Base-by-base conservation (phyloP, 2,329 filamentous ascomycete genomes). In the Sclerotinia nivalis region DNA sequence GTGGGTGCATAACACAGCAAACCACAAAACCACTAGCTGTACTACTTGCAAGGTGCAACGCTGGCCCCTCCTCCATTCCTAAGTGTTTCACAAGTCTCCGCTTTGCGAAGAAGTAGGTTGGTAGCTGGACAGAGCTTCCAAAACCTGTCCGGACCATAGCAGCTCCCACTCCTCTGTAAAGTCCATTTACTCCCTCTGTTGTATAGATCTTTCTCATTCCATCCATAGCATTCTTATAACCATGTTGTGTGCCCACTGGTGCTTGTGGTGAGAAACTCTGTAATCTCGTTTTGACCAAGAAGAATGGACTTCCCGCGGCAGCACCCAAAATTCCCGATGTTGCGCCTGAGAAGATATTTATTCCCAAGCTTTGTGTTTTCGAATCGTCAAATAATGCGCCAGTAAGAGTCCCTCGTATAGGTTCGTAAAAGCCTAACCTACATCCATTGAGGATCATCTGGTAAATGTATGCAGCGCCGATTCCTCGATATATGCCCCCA, bases 21-120 rank as follows among this genome's bases (percentile, higher is more conserved):
- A 99, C 96, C 18, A 97, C 96, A 77, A 99, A 97, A 0, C 96
- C 96, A 77, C 93, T 97, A 50, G 88, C 89, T 6, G 95, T 90
- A 76, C 93, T 97, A 80, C 93, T 97, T 50, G 93, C 87, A 74
- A 99, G 84, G 80, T 99, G 96, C 77, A 99, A 83, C 58, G 91
- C 90, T 50, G 93, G 92, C 1, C 96, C 95, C 78, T 99, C 96
- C 77, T 96, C 84, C 91, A 98, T 93, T 59, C 90, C 93, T 68
- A 95, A 81, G 78, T 97, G 93, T 77, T 87, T 89, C 71, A 93
- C 87, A 75, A 99, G 83, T 75, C 92, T 85, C 72, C 96, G 86
- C 85, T 99, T 99, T 18, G 95, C 96, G 76, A 98, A 96, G 82
- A 98, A 99, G 81, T 99, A 99, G 49, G 96, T 99, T 2, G 96